These are phyloP conservation scores for Pichia scutulata DNA, from an alignment of 805 yeast genomes.

Conservation along the genomic window DNA sequence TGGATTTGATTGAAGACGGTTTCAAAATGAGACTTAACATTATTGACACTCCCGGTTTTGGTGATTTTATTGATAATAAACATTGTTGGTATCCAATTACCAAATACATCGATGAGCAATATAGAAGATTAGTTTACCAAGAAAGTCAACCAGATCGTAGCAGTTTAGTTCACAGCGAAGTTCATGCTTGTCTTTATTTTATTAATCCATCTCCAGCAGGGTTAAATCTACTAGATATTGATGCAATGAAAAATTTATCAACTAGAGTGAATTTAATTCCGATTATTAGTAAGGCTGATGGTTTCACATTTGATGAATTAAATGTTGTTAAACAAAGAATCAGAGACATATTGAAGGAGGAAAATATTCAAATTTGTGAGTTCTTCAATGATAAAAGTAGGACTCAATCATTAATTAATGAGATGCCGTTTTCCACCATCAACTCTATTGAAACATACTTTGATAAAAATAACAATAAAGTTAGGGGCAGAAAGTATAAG, in stretches of 20 bases:
- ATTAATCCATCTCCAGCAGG: slow-evolving; percentile 61
- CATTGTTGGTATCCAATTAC: slow-evolving; percentile 63
- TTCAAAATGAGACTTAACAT: slow-evolving; percentile 52
- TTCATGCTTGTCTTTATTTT: slow-evolving; percentile 83
- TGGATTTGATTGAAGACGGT: slow-evolving; percentile 51
- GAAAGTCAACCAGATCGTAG: slow-evolving; percentile 65
- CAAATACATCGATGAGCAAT: slow-evolving; percentile 74
- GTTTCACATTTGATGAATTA: slow-evolving; percentile 52
- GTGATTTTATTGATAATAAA: slow-evolving; percentile 57
- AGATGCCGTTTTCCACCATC: slow-evolving; percentile 65
- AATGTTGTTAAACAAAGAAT: slow-evolving; percentile 45
- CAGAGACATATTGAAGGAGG: slow-evolving; percentile 40
- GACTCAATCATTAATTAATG: slow-evolving; percentile 28
- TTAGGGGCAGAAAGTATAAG: slow-evolving; percentile 67
- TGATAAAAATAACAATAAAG: slow-evolving; percentile 38
- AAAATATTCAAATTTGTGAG: slow-evolving; percentile 55
- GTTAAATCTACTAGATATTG: slow-evolving; percentile 59
- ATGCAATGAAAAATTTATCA: slow-evolving; percentile 62
- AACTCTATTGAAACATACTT: slow-evolving; percentile 49
- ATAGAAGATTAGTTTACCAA: slow-evolving; percentile 59
- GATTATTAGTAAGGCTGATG: slow-evolving; percentile 74
- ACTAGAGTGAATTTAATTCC: slow-evolving; percentile 76
- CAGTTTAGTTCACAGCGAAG: slow-evolving; percentile 51
- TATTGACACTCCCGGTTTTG: slow-evolving; percentile 75
- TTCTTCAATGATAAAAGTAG: slow-evolving; percentile 32